Conservation (phyloP, 2,329 filamentous ascomycete genomes). For the Scytalidium sp. region DNA sequence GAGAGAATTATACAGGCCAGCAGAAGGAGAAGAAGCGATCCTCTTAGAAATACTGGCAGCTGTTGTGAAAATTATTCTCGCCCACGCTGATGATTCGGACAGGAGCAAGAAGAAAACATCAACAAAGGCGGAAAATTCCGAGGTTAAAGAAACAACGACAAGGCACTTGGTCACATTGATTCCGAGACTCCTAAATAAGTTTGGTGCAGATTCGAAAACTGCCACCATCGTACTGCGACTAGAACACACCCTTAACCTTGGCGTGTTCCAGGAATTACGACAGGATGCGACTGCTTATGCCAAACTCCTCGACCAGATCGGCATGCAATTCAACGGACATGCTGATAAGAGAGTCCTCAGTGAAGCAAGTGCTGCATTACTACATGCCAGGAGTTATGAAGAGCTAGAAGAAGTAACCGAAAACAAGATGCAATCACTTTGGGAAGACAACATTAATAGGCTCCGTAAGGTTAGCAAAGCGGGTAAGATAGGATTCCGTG, state of each 20-base stretch:
- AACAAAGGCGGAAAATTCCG: slow-evolving; percentile 58
- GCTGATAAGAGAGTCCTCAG: slow-evolving; percentile 80
- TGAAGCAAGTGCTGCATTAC: slow-evolving; percentile 77
- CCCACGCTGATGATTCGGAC: slow-evolving; percentile 63
- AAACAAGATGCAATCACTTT: slow-evolving; percentile 74
- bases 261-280: slow-evolving; percentile 83
- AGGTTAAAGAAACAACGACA: slow-evolving; percentile 75
- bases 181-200: slow-evolving; percentile 86
- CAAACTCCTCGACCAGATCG: slow-evolving; percentile 83
- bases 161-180: slow-evolving; percentile 75
- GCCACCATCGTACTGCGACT: slow-evolving; percentile 82
- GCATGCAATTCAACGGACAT: slow-evolving; percentile 91
- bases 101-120: slow-evolving; percentile 52
- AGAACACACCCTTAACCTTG: slow-evolving; percentile 81
- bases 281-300: slow-evolving; percentile 81
- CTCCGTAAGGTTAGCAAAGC: slow-evolving; percentile 63
- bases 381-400: slow-evolving; percentile 82
- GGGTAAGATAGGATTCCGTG: slow-evolving; percentile 68
- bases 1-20: slow-evolving; percentile 23
- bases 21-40: slow-evolving; percentile 67
- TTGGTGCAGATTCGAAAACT: slow-evolving; percentile 82
- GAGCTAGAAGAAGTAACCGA: slow-evolving; percentile 86
- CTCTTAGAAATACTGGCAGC: slow-evolving; percentile 85
- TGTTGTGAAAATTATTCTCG: slow-evolving; percentile 72
- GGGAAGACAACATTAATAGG: slow-evolving; percentile 78